Evolutionary conservation across 371 early-diverging fungal genomes (phyloP), one percentile per base, ranked within the genome.

Genomic region (Cokeromyces recurvatus): DNA sequence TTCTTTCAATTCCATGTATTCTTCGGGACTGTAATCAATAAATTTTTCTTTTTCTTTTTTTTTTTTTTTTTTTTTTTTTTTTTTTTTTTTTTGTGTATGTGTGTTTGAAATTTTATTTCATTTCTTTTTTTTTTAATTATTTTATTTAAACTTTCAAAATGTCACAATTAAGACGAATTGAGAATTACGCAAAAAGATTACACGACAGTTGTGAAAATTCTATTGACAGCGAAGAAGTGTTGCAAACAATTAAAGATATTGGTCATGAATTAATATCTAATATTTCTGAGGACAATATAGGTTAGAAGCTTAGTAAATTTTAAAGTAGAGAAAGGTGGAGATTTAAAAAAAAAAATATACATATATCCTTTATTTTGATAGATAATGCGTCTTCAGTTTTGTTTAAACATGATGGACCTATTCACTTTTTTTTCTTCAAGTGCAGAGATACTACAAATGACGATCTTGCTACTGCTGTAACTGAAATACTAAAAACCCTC

Each of bases 371-470:
- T n/a, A n/a, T n/a, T n/a, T n/a, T n/a, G n/a, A 38, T 46, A 76
- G 76, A 76, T 42, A 65, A 59, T 20, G 54, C 54, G 2, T 63
- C 59, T 16, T 61, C 72, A 4, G n/a, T 71, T 4, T 29, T 76
- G 15, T 64, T 76, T 22, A 54, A 63, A 6, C 45, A 56, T 0
- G 35, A 48, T 8, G 72, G 70, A 0, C 44, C 69, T 19, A 31
- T 68, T 14, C 35, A 39, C 14, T 54, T 56, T 23, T 23, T 71
- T 14, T 53, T 57, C 20, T 17, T 29, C 4, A 39, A 32, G 10
- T 51, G 50, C 20, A 46, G 50, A 21, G 55, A 60, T 14, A 36
- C 20, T 0, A 20, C 20, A 8, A n/a, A 15, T n/a, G 48, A 38
- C 8, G 38, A 38, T 19, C 38, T 57, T 1, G 47, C 37, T 0